A percentile compares a stretch with the other conserved stretches of the same genome.
phyloP scores from a whole-genome alignment of 108 stramenopile genomes.

The Nitzschia sp. region DNA sequence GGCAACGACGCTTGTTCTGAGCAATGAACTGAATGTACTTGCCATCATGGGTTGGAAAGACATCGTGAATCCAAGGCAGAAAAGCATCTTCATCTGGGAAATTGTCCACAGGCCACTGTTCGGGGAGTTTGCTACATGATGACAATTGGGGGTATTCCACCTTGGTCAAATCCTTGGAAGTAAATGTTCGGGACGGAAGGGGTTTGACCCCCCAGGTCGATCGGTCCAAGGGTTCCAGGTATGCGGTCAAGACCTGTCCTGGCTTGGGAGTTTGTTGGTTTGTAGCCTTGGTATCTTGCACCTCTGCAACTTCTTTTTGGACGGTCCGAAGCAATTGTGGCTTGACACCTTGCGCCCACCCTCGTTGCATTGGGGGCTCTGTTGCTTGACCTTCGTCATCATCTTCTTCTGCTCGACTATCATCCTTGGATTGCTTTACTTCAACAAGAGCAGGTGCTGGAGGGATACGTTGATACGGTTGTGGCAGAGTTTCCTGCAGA shows the following conservation, averaged over 20 bases:
- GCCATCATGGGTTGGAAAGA: conserved; percentile 81
- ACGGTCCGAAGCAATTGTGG: conserved; percentile 2
- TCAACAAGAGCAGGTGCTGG: too few species aligned
- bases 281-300: background rate
- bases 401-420: too few species aligned
- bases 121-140: conserved; percentile 45
- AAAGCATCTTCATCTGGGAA: conserved; percentile 73
- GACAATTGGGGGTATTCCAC: conserved; percentile 25
- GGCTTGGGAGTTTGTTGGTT: background rate
- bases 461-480: too few species aligned
- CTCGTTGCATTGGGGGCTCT: background rate
- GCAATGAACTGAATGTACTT: conserved; percentile 75
- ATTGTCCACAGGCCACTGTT: conserved; percentile 72
- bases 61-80: conserved; percentile 88
- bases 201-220: conserved; percentile 40
- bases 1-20: conserved; percentile 81
- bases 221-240: conserved; percentile 38
- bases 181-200: conserved; percentile 34
- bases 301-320: background rate
- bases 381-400: too few species aligned
- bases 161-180: conserved; percentile 11
- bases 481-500: too few species aligned
- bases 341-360: conserved; percentile 2
- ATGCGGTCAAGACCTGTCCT: conserved; percentile 30
- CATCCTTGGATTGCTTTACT: too few species aligned